Base-by-base conservation (phyloP, 2,329 filamentous ascomycete species). In the Trichoderma arundinaceum region DNA sequence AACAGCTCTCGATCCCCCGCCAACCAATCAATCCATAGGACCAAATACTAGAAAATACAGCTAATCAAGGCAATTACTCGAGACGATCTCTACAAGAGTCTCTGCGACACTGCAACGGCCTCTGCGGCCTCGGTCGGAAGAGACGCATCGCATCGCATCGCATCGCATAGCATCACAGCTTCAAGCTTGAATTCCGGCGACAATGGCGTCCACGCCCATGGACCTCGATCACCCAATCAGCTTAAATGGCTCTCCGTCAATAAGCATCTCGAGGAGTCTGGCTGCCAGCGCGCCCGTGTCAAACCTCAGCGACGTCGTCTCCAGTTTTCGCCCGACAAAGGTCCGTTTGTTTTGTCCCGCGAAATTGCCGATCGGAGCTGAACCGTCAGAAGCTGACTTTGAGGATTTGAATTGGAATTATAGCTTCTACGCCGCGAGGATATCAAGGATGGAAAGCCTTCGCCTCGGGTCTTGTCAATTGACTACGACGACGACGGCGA, bases 401-500 rank as follows among this genome's bases (percentile, higher is more conserved):
- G 15, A 35, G n/a, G 13, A 4, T n/a, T 49, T 53, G 52, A 43
- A 28, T 43, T n/a, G 54, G 43, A 1, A 5, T 22, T 3, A 6
- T 41, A 79, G 77, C 84, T 89, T 17, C 89, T 91, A 71, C 82
- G 81, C 52, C 83, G 86, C 66, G 82, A 87, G 48, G 84, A 86
- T 67, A 71, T 81, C 46, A 86, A 84, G 71, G 83, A 84, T 53
- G 78, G 78, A 65, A 79, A 80, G 66, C 77, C 82, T 9, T 81
- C 83, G 58, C 87, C 89, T 4, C 84, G 88, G 69, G 88, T 97
- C 67, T 90, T 95, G 8, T 98, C 94, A 1, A 87, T 99, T 72
- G 94, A 99, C 81, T 99, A 97, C 76, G 94, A 98, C 77, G 94
- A 98, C 80, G 90, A 92, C 49, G 95, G 95, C 77, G 93, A 97